These are phyloP conservation scores for Rhodomyrtus tomentosa DNA, from an alignment of 345 rosid genomes.

Conservation along the genomic window DNA sequence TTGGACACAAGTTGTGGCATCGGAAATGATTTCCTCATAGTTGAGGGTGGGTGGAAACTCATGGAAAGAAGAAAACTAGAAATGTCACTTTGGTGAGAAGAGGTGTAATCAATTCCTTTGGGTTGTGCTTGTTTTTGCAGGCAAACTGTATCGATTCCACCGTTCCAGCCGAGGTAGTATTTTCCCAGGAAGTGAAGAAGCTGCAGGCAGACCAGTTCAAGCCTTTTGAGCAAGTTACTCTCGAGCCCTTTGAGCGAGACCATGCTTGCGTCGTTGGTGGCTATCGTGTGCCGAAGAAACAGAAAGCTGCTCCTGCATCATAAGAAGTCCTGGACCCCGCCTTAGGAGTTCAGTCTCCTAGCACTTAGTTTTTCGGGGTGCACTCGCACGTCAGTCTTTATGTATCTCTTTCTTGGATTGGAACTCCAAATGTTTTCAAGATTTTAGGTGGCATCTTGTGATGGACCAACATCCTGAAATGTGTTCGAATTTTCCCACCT, in stretches of 20 bases:
- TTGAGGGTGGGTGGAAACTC: background rate
- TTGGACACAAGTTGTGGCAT: background rate
- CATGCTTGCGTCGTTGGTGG: conserved; percentile 93
- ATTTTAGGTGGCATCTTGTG: background rate
- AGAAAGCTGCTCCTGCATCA: conserved; percentile 24
- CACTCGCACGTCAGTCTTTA: background rate
- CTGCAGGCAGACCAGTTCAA: conserved; percentile 76
- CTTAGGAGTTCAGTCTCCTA: background rate
- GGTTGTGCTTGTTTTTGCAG: conserved; percentile 13
- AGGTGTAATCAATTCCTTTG: background rate
- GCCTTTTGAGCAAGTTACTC: conserved; percentile 83
- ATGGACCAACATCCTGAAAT: background rate
- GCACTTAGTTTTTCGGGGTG: background rate
- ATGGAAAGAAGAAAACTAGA: background rate
- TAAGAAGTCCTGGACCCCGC: background rate
- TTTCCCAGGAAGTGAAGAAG: conserved; percentile 81
- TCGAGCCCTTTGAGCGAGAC: conserved; percentile 93
- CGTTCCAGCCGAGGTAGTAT: conserved; percentile 75
- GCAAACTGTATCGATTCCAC: conserved; percentile 95
- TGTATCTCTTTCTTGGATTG: background rate
- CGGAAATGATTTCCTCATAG: background rate
- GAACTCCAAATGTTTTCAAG: background rate
- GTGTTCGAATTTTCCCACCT: background rate
- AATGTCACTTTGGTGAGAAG: background rate
- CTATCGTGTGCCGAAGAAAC: conserved; percentile 82